Conservation (phyloP, 306 rosid species). For the Dryas drummondii region DNA sequence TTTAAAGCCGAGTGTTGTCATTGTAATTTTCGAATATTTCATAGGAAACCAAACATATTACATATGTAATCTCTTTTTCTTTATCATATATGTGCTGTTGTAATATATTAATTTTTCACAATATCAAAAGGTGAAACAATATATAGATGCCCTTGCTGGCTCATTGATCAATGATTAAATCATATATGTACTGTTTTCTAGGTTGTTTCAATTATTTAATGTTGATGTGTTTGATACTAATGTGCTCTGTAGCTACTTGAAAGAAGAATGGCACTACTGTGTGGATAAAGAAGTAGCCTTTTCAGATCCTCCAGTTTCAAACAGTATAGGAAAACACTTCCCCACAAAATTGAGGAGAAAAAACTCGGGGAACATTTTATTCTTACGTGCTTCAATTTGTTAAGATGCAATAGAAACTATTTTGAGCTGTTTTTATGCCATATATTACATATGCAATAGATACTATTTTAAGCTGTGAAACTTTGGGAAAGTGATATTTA, state of each 20-base stretch:
- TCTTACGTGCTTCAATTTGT: slow-evolving; percentile 6
- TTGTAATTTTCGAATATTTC: background rate
- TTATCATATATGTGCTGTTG: background rate
- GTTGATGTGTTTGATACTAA: slow-evolving; percentile 12
- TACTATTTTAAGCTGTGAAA: background rate
- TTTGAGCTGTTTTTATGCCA: background rate
- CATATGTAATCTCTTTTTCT: background rate
- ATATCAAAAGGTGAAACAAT: too few relatives aligned
- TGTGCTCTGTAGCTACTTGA: slow-evolving; percentile 60
- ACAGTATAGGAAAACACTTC: slow-evolving; percentile 63
- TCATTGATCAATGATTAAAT: too few relatives aligned
- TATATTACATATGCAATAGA: background rate
- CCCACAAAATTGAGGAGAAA: slow-evolving; percentile 63
- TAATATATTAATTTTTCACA: background rate
- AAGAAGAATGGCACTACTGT: slow-evolving; percentile 64
- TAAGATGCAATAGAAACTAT: background rate
- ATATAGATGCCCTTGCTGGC: too few relatives aligned
- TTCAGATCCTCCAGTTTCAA: slow-evolving; percentile 63
- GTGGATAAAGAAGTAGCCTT: slow-evolving; percentile 37
- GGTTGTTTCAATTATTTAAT: background rate
- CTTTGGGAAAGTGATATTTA: background rate
- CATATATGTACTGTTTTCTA: too few relatives aligned
- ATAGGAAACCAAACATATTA: background rate
- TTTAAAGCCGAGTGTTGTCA: background rate
- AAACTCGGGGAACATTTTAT: slow-evolving; percentile 43